Evolutionary conservation across 306 rosid species (phyloP).

Genomic region (Castanea crenata): DNA sequence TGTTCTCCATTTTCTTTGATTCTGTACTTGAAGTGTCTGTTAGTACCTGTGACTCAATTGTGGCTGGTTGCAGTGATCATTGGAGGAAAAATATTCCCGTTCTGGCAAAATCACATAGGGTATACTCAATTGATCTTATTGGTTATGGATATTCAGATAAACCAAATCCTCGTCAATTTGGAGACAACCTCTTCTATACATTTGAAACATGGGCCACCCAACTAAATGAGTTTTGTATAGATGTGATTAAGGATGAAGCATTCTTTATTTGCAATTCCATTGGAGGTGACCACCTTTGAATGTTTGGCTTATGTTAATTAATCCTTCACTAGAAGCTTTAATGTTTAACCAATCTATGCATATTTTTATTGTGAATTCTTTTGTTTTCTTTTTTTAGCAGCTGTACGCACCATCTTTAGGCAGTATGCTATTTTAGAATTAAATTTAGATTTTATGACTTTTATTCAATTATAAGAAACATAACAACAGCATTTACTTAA

Average conservation of each 20-base stretch:
- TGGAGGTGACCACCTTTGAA: slow-evolving; percentile 57
- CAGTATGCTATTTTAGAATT: neutral
- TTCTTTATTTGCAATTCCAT: slow-evolving; percentile 93
- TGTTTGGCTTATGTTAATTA: neutral
- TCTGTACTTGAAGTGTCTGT: slow-evolving; percentile 17
- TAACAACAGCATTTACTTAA: neutral
- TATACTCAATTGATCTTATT: slow-evolving; percentile 83
- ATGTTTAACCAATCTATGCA: neutral
- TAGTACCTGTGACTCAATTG: slow-evolving; percentile 28
- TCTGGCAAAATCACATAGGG: slow-evolving; percentile 78
- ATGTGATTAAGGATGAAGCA: slow-evolving; percentile 71
- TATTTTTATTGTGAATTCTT: neutral
- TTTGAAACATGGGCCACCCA: slow-evolving; percentile 97
- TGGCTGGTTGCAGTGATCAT: slow-evolving; percentile 71
- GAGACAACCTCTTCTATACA: slow-evolving; percentile 61
- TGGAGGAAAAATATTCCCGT: slow-evolving; percentile 84
- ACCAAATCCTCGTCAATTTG: slow-evolving; percentile 74
- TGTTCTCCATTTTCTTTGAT: slow-evolving; percentile 21
- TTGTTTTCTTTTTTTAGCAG: neutral
- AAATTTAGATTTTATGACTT: neutral
- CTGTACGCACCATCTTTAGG: neutral
- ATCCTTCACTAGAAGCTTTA: neutral
- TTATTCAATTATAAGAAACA: neutral
- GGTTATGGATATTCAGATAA: slow-evolving; percentile 98
- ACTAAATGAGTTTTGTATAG: slow-evolving; percentile 68